A percentile compares a stretch with the other conserved stretches of the same genome.
Conservation (phyloP, 768 basidiomycete genomes). For the Tricholoma saponaceum region DNA sequence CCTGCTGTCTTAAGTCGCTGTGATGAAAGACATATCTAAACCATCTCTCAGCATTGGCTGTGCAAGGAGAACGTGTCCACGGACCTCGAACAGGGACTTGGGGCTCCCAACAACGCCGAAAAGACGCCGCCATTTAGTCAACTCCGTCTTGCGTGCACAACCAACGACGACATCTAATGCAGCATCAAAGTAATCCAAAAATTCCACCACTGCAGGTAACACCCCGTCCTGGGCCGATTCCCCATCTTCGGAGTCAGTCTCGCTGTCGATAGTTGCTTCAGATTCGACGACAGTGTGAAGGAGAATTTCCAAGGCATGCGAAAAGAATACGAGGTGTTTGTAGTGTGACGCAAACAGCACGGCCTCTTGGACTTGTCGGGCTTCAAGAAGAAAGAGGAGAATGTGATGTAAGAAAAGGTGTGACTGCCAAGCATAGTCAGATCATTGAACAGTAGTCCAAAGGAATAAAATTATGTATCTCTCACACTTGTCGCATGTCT, state of each 20-base stretch:
- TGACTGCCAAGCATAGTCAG: slow-evolving; percentile 46
- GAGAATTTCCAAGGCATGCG: slow-evolving; percentile 91
- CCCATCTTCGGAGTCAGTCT: slow-evolving; percentile 23
- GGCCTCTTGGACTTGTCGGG: slow-evolving; percentile 63
- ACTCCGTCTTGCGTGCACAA: slow-evolving; percentile 95
- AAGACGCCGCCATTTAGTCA: slow-evolving; percentile 83
- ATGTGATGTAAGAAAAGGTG: slow-evolving; percentile 94
- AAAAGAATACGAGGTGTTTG: slow-evolving; percentile 85
- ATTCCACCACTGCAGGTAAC: slow-evolving; percentile 73
- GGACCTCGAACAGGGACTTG: slow-evolving; percentile 85
- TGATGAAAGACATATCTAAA: slow-evolving; percentile 67
- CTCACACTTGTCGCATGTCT: slow-evolving; percentile 86
- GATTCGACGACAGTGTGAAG: slow-evolving; percentile 92
- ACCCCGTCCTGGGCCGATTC: slow-evolving; percentile 33
- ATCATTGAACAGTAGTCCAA: neutral
- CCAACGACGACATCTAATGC: slow-evolving; percentile 91
- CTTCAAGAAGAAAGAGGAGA: slow-evolving; percentile 75
- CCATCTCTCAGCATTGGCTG: neutral
- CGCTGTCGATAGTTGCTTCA: slow-evolving; percentile 44
- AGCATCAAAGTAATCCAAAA: slow-evolving; percentile 92
- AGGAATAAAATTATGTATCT: neutral
- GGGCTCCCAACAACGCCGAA: slow-evolving; percentile 92
- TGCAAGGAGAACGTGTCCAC: neutral
- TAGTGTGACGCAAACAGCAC: slow-evolving; percentile 86
- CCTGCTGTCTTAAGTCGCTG: slow-evolving; percentile 82